phyloP scores from a whole-genome alignment of 2,329 filamentous ascomycete genomes.

The Aspergillus latus region DNA sequence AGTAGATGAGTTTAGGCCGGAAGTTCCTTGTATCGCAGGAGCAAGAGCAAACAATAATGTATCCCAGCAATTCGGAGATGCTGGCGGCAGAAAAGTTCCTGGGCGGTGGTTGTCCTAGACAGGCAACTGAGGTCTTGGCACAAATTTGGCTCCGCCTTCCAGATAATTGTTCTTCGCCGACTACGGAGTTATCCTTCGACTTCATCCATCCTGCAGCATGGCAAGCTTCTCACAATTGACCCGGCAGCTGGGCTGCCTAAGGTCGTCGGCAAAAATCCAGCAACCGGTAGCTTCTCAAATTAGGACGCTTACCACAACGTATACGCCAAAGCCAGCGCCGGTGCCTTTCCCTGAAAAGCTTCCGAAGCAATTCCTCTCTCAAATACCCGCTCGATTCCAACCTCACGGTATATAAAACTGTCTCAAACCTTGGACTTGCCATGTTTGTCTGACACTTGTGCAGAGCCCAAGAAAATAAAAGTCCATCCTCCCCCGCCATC shows the following conservation, averaged over 20 bases:
- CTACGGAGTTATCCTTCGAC: conserved; percentile 17
- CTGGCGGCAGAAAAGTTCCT: conserved; percentile 31
- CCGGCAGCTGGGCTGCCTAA: conserved; percentile 71
- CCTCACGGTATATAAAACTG: conserved; percentile 36
- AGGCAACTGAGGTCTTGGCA: conserved; percentile 34
- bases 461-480: conserved; percentile 52
- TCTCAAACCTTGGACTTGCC: too few relatives aligned
- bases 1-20: neutral
- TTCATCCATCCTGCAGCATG: conserved; percentile 52
- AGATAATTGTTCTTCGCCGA: conserved; percentile 21
- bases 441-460: neutral
- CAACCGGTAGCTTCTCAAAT: conserved; percentile 55
- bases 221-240: conserved; percentile 55
- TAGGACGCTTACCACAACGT: conserved; percentile 53
- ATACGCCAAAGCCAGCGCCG: conserved; percentile 44
- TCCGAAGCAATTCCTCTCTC: conserved; percentile 43
- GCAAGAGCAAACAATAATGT: neutral
- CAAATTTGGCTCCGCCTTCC: conserved; percentile 37
- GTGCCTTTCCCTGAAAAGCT: conserved; percentile 43
- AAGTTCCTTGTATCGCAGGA: neutral
- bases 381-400: conserved; percentile 41
- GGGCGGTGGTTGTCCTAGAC: conserved; percentile 22
- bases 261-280: conserved; percentile 56
- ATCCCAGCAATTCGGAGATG: neutral
- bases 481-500: conserved; percentile 51